phyloP scores from a whole-genome alignment of 192 early-diverging fungal genomes.

The Backusella sp. region DNA sequence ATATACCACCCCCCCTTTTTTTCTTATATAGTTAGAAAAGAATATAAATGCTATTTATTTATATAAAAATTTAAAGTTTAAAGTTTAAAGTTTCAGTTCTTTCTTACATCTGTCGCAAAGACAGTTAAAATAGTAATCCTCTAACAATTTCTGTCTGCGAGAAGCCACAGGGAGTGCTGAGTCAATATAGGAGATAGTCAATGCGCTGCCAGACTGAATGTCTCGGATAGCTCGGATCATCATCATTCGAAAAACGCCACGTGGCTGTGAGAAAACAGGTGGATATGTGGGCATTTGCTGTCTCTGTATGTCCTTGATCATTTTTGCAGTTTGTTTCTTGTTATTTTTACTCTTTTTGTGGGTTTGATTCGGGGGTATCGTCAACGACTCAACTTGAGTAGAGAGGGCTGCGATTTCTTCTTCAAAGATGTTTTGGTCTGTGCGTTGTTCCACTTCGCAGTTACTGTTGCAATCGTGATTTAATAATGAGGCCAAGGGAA shows the following conservation, averaged over 20 bases:
- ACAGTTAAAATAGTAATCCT: conserved; percentile 68
- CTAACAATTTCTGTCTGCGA: conserved; percentile 47
- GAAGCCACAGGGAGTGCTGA: conserved; percentile 54
- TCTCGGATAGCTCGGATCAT: conserved; percentile 15
- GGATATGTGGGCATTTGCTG: conserved; percentile 9
- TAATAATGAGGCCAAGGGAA: conserved; percentile 61
- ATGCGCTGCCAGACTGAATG: conserved; percentile 38
- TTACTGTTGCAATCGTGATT: conserved; percentile 69
- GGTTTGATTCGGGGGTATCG: conserved; percentile 22
- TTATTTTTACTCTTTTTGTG: not conserved
- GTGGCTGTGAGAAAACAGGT: conserved; percentile 25
- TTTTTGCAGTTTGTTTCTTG: not conserved
- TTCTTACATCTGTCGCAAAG: conserved; percentile 52
- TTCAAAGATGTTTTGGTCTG: conserved; percentile 9
- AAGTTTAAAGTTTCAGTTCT: conserved; percentile 28
- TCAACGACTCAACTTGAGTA: conserved; percentile 3
- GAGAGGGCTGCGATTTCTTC: conserved; percentile 1
- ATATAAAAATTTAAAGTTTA: not conserved
- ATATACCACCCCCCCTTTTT: not conserved
- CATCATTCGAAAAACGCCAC: conserved; percentile 32
- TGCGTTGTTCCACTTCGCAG: conserved; percentile 42
- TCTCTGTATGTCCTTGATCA: not conserved
- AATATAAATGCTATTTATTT: not conserved
- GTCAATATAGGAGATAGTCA: conserved; percentile 72
- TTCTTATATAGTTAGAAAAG: not conserved